Base-by-base conservation (phyloP, 306 rosid genomes). In the Cicer arietinum region DNA sequence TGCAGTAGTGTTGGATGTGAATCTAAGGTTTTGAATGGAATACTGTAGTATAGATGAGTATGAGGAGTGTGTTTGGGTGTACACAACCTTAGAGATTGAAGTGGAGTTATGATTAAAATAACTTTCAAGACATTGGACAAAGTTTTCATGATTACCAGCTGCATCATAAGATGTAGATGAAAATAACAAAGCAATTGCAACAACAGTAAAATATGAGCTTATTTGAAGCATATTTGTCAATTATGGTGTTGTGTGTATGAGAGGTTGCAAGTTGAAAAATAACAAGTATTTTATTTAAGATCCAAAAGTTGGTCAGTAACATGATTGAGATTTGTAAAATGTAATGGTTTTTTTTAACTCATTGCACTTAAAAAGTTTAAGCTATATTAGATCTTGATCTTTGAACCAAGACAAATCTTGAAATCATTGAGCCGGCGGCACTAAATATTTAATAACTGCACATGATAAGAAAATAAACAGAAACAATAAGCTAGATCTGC, bases 61-160 rank as follows among this genome's bases (percentile, higher is more conserved):
- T 1, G 88, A 86, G 51, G 91, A 39, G 70, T 86, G 79, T 78
- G 48, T 43, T 79, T 85, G 89, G 83, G 82, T 86, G 76, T 76
- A 86, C 18, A 79, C 77, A 60, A 88, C 62, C 46, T 84, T 70
- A 7, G 90, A 86, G 73, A 90, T 79, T 54, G 90, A 82, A 10
- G 67, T 60, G 74, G 70, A 77, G 44, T 67, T 74, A 40, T 67
- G 79, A 52, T 35, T 60, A 60, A 59, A 69, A 77, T 69, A 82
- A 80, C 42, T 70, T 81, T 63, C 65, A 25, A 43, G 14, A 82
- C 76, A 7, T 68, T 16, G 69, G 82, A 71, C 1, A 78, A 69
- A 30, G 67, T 46, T 60, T 72, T 76, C 42, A 72, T 72, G 41
- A 75, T 71, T 53, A 51, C 82, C 63, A 69, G 85, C 69, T 68